Percentiles rank a stretch among this genome's conserved stretches.
Conservation (phyloP, 768 basidiomycete genomes). For the Hortiboletus campestris region DNA sequence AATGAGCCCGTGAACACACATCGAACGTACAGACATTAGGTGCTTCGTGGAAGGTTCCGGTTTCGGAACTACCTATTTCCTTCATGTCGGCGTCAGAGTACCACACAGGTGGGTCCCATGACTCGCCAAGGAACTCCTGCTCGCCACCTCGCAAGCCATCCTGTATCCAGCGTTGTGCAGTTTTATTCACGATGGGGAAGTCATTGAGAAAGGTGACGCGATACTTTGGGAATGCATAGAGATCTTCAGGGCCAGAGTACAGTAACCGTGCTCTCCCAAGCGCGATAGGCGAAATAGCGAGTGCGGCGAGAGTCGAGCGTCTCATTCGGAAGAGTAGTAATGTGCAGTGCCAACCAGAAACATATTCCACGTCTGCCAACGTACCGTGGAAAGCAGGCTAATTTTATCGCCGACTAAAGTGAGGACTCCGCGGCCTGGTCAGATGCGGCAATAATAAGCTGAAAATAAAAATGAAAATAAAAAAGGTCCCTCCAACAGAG, state of each 20-base stretch:
- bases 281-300: constrained; percentile 17
- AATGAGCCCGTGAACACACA: constrained; percentile 6
- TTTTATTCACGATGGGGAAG: constrained; percentile 69
- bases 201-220: constrained; percentile 76
- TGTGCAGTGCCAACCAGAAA: not conserved
- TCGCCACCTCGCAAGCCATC: constrained; percentile 75
- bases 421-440: constrained; percentile 28
- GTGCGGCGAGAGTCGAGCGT: constrained; percentile 12
- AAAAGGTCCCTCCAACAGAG: not conserved
- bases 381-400: constrained; percentile 20
- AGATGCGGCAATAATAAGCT: not conserved
- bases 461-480: not conserved
- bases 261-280: constrained; percentile 37
- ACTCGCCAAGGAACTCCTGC: constrained; percentile 70
- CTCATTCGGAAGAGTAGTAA: constrained; percentile 12
- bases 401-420: constrained; percentile 36
- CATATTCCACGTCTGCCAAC: constrained; percentile 10
- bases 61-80: constrained; percentile 59
- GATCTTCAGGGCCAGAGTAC: constrained; percentile 77
- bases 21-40: constrained; percentile 40
- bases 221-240: constrained; percentile 80
- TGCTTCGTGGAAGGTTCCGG: constrained; percentile 26
- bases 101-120: constrained; percentile 45
- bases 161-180: constrained; percentile 71
- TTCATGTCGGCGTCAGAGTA: constrained; percentile 42